Evolutionary conservation across 2,329 filamentous ascomycete species (phyloP), one percentile per base, ranked within the genome.

Genomic region (Fusarium oxysporum): DNA sequence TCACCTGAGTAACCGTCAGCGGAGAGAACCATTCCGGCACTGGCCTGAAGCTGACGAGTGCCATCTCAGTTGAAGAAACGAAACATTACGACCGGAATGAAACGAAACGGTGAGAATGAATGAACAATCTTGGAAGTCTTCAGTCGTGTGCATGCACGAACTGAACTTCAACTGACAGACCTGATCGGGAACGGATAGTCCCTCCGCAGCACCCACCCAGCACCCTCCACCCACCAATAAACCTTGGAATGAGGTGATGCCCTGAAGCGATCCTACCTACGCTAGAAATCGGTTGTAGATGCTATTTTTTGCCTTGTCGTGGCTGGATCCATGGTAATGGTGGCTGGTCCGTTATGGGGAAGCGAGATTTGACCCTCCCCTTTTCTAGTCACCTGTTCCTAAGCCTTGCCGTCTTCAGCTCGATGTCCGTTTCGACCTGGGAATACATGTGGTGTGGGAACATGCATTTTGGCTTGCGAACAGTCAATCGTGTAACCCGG

Each of bases 331-430:
- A 35, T 44, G 47, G 61, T 40, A 40, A 48, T 53, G 33, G 60
- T 72, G 65, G 61, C 65, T 71, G 55, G 69, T 51, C 65, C 62
- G 43, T 50, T 53, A 72, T 68, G 70, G 71, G 43, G 68, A 77
- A 77, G 75, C 75, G 75, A 77, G 54, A 77, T 77, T 76, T 69
- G 65, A 51, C 38, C 32, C 55, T 62, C 70, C 62, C 53, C 45
- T 67, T 75, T 74, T 45, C 41, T 48, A 38, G 40, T 56, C n/a
- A 23, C 28, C 11, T 56, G 43, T 47, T 37, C 28, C 44, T 57
- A 41, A 50, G 33, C 37, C 33, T 51, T 48, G 23, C 47, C 53
- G 8, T 61, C 35, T 62, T 63, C 33, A 54, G 63, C 21, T 50
- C 33, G n/a, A 50, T 38, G 44, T 51, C 62, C 62, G 62, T 58